Base-by-base conservation (phyloP, 2,329 filamentous ascomycete species). In the Fusarium oxysporum region DNA sequence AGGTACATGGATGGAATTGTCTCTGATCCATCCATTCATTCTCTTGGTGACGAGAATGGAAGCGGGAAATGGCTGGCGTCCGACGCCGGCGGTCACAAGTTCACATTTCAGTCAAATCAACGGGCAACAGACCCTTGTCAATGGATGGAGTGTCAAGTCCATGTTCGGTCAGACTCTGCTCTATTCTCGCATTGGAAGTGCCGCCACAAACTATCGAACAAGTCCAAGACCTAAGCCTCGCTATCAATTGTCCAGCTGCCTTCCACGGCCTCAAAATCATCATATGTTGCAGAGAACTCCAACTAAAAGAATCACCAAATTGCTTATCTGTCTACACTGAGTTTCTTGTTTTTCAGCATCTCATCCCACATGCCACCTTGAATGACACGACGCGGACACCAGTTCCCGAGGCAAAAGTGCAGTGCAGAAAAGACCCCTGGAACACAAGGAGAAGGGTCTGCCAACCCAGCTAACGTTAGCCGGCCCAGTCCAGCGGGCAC, bases 61-160 rank as follows among this genome's bases (percentile, higher is more conserved):
- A 70, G 68, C 66, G 67, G 61, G 37, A 70, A 65, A 65, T 50
- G 67, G 47, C 53, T 70, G 71, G 69, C 56, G 71, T 71, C 71
- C 71, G 71, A 70, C 71, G 67, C 71, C 71, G 71, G 71, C 71
- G 71, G 71, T 73, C 71, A 73, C 71, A 73, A 60, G 71, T 69
- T 74, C 71, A 74, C 67, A 72, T 73, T 69, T 73, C 70, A 63
- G 56, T 71, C 63, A 65, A 71, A 63, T 68, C 69, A 66, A 71
- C 37, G 58, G 51, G 32, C 58, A 35, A 59, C 53, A 50, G 41
- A 58, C 62, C 68, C 63, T 57, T 66, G 59, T 55, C 62, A 25
- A 56, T 56, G 6, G 40, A 61, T 70, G 48, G 48, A 51, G 48
- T 51, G 47, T 44, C 58, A 59, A 37, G 47, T 59, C 54, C 68